Evolutionary conservation across 768 basidiomycete species (phyloP).

Genomic region (Rubroboletus pulcherrimus): DNA sequence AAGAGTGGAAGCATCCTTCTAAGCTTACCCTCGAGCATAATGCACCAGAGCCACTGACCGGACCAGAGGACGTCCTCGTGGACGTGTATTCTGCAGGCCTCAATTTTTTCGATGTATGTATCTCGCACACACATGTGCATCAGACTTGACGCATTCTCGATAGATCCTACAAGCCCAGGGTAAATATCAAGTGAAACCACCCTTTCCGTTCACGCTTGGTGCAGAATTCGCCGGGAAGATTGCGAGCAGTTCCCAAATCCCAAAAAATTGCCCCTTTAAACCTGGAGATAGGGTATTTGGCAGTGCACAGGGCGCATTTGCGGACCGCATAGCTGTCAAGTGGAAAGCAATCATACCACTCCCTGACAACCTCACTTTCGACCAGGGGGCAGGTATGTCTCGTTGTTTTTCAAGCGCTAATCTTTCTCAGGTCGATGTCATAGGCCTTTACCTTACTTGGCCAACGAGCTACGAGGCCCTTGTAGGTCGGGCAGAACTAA

Average conservation of each 20-base stretch:
- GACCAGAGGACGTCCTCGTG: constrained; percentile 58
- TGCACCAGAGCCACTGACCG: constrained; percentile 53
- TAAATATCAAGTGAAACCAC: constrained; percentile 81
- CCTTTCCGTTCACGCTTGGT: constrained; percentile 82
- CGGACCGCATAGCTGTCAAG: constrained; percentile 64
- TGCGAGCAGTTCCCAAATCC: constrained; percentile 66
- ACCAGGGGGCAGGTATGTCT: constrained; percentile 75
- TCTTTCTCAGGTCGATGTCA: constrained; percentile 1
- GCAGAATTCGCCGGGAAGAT: constrained; percentile 84
- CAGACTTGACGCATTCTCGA: background rate
- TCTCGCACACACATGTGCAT: constrained; percentile 11
- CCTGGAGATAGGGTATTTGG: constrained; percentile 90
- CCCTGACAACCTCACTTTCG: constrained; percentile 72
- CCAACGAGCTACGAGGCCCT: constrained; percentile 93
- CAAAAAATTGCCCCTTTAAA: constrained; percentile 71
- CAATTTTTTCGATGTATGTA: constrained; percentile 70
- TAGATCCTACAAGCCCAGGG: constrained; percentile 86
- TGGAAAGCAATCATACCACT: constrained; percentile 55
- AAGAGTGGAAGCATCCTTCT: constrained; percentile 65
- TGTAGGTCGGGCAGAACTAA: constrained; percentile 76
- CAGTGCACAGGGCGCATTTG: constrained; percentile 71
- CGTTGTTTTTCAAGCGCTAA: background rate
- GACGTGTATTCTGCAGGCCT: constrained; percentile 73
- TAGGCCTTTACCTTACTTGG: constrained; percentile 84
- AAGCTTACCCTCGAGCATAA: constrained; percentile 51